Percentiles rank a stretch among this genome's conserved stretches.
phyloP scores from a whole-genome alignment of 352 stramenopile genomes.

The Globisporangium canariense region DNA sequence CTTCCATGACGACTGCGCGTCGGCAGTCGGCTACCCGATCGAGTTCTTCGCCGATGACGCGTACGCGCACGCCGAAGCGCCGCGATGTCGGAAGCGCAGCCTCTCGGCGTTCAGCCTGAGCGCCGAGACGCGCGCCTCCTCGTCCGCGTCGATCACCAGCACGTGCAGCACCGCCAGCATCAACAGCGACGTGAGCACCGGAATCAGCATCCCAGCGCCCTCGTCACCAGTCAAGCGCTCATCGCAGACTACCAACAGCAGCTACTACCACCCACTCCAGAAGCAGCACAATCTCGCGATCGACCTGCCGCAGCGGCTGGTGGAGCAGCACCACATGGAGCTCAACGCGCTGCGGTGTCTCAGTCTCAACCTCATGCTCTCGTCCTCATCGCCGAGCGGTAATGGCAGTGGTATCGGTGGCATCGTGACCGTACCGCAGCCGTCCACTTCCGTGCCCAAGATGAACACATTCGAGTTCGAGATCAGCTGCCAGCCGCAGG shows the following conservation, averaged over 20 bases:
- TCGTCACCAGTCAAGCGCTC: slow-evolving; percentile 6
- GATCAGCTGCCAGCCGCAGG: slow-evolving; percentile 14
- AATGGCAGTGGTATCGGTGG: background rate
- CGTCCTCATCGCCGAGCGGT: slow-evolving; percentile 1
- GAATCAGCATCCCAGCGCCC: slow-evolving; percentile 12
- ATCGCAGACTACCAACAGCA: background rate
- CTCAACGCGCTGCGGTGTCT: slow-evolving; percentile 49
- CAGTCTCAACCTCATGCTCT: slow-evolving; percentile 57
- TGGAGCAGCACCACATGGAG: slow-evolving; percentile 39
- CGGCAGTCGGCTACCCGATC: slow-evolving; percentile 29
- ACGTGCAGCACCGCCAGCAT: slow-evolving; percentile 2
- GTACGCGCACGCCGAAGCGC: slow-evolving; percentile 25
- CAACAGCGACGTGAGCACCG: slow-evolving; percentile 11
- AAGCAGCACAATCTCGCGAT: slow-evolving; percentile 16
- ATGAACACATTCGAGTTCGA: slow-evolving; percentile 17
- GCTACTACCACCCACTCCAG: slow-evolving; percentile 2
- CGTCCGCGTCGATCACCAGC: slow-evolving; percentile 7
- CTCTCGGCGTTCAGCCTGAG: slow-evolving; percentile 18
- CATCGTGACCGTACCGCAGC: slow-evolving; percentile 15
- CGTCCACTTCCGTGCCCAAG: slow-evolving; percentile 18
- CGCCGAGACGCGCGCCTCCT: slow-evolving; percentile 21
- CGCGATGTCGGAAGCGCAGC: slow-evolving; percentile 22
- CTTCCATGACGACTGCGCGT: slow-evolving; percentile 30
- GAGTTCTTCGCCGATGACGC: slow-evolving; percentile 16
- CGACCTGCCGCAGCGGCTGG: slow-evolving; percentile 23